Evolutionary conservation across 225 moss, liverwort and hornwort genomes (phyloP).

Genomic region (Physcomitrium patens): DNA sequence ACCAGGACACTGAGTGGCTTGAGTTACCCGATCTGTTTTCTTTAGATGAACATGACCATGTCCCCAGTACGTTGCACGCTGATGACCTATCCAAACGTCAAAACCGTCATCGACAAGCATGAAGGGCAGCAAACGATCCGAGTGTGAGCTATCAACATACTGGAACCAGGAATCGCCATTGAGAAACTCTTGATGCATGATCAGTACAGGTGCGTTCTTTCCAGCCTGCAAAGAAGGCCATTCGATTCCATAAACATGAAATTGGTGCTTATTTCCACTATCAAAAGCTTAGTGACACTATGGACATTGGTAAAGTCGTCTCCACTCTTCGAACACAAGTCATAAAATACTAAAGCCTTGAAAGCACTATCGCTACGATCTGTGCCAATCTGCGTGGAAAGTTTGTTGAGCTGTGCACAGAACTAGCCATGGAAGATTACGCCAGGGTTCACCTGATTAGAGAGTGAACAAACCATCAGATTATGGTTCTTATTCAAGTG

Average conservation of each 20-base stretch:
- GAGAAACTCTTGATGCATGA: conserved; percentile 69
- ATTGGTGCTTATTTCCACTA: too few relatives aligned
- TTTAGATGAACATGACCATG: conserved; percentile 45
- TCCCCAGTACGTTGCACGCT: conserved; percentile 67
- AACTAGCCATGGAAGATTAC: too few relatives aligned
- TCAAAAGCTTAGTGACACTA: too few relatives aligned
- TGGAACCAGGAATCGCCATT: conserved; percentile 63
- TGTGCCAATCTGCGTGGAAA: too few relatives aligned
- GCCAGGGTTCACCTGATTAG: too few relatives aligned
- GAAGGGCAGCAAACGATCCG: conserved; percentile 46
- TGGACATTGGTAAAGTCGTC: not conserved
- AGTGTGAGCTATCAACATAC: conserved; percentile 16
- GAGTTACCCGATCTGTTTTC: conserved; percentile 31
- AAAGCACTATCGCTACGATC: too few relatives aligned
- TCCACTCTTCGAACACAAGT: too few relatives aligned
- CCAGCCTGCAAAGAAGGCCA: conserved; percentile 17
- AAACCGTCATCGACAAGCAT: conserved; percentile 63
- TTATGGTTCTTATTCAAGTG: too few relatives aligned
- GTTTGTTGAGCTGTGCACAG: too few relatives aligned
- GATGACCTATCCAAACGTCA: conserved; percentile 76
- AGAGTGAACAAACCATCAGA: too few relatives aligned
- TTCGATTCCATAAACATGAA: not conserved
- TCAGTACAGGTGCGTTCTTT: conserved; percentile 48
- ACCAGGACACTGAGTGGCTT: not conserved
- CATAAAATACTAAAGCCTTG: too few relatives aligned